Percentiles rank a stretch among this genome's conserved stretches.
phyloP scores from a whole-genome alignment of 163 green algal species.

The Scenedesmus sp. region DNA sequence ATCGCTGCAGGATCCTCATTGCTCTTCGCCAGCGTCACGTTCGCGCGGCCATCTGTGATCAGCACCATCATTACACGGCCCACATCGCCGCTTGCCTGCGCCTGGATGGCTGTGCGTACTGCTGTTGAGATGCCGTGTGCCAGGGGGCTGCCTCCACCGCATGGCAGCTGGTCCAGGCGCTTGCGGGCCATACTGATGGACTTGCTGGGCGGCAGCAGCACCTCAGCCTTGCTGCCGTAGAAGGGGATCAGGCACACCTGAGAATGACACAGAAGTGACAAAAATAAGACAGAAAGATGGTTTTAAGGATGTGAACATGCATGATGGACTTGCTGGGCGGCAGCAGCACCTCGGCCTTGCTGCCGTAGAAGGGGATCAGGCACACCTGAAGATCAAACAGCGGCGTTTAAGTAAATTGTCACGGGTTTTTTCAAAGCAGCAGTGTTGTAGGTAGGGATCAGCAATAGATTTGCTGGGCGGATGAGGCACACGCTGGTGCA shows the following conservation, averaged over 20 bases:
- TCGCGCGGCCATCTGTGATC: constrained; percentile 98
- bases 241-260: constrained; percentile 98
- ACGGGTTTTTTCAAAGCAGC: too few species aligned
- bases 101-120: constrained; percentile 68
- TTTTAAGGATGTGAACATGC: not conserved
- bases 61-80: constrained; percentile 97
- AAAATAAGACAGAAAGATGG: not conserved
- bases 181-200: constrained; percentile 98
- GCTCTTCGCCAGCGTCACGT: constrained; percentile 90
- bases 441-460: not conserved
- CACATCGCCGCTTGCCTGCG: constrained; percentile 54
- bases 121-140: constrained; percentile 95
- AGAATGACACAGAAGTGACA: not conserved
- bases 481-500: too few species aligned
- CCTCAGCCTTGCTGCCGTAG: constrained; percentile 96
- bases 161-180: constrained; percentile 96
- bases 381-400: constrained; percentile 73
- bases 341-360: constrained; percentile 97
- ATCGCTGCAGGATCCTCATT: constrained; percentile 95
- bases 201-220: constrained; percentile 97
- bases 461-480: not conserved
- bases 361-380: constrained; percentile 98
- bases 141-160: constrained; percentile 96
- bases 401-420: not conserved
- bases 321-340: constrained; percentile 96